phyloP scores from a whole-genome alignment of 2,329 filamentous ascomycete genomes.

The Lachnum nothofagi region DNA sequence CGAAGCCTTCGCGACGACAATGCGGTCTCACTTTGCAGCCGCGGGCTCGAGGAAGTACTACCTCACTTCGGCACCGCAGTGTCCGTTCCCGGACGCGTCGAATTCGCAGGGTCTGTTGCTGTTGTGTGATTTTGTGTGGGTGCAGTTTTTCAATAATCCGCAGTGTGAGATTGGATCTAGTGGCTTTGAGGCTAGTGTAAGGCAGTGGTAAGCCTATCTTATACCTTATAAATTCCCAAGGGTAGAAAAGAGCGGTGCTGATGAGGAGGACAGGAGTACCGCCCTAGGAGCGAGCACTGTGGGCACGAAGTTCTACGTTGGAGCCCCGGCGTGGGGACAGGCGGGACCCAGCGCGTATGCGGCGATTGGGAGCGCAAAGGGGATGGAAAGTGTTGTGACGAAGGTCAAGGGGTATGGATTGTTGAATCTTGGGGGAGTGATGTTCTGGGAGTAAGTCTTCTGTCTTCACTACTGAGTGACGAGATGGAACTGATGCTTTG shows the following conservation, averaged over 20 bases:
- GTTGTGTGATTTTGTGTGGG: conserved; percentile 36
- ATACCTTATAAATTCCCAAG: no score
- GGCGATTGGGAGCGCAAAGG: conserved; percentile 20
- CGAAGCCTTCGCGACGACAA: conserved; percentile 29
- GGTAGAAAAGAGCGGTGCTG: no score
- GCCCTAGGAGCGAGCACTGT: conserved; percentile 17
- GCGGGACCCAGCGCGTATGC: conserved; percentile 34
- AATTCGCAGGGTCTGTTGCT: conserved; percentile 31
- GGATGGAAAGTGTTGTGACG: conserved; percentile 29
- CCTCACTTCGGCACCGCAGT: conserved; percentile 38
- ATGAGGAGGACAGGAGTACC: no score
- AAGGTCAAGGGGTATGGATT: conserved; percentile 28
- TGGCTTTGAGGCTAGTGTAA: conserved; percentile 29
- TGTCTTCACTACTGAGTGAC: background rate
- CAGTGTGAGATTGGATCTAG: conserved; percentile 29
- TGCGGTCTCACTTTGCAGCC: conserved; percentile 27
- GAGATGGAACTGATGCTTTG: conserved; percentile 33
- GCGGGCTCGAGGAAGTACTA: conserved; percentile 31
- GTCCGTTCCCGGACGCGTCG: conserved; percentile 35
- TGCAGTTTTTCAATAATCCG: conserved; percentile 42
- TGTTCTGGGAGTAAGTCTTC: conserved; percentile 34
- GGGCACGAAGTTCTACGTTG: conserved; percentile 33
- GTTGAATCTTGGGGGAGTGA: conserved; percentile 36
- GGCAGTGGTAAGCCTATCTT: no score
- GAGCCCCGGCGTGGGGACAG: conserved; percentile 30